Evolutionary conservation across 257 asterid species (phyloP), one percentile per base, ranked within the genome.

Genomic region (Leptodermis oblonga): DNA sequence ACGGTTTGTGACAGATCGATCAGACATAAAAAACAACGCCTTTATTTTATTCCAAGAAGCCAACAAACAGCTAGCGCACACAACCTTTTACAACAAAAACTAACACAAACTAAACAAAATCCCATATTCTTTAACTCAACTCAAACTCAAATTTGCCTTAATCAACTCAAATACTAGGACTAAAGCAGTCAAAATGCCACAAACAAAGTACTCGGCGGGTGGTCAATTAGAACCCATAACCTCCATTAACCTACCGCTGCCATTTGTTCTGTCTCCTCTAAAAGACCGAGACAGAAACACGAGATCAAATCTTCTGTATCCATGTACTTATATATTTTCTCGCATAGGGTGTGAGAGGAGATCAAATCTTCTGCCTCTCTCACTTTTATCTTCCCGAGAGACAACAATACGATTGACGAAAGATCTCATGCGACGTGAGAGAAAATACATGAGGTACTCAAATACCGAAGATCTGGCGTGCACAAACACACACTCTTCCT

Each of bases 281-380:
- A 62, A 78, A 70, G 69, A 74, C 74, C 73, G 7, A n/a, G 76
- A 75, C 74, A 72, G 74, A 74, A 70, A 58, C 61, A 58, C 76
- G n/a, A n/a, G n/a, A n/a, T n/a, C n/a, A n/a, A n/a, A n/a, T n/a
- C n/a, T n/a, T n/a, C n/a, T n/a, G n/a, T n/a, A n/a, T n/a, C n/a
- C n/a, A n/a, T n/a, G n/a, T n/a, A n/a, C n/a, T n/a, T n/a, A n/a
- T n/a, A n/a, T n/a, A n/a, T n/a, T n/a, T n/a, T n/a, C n/a, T n/a
- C n/a, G n/a, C n/a, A n/a, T n/a, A n/a, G n/a, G n/a, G n/a, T n/a
- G n/a, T n/a, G n/a, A n/a, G n/a, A n/a, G n/a, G n/a, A n/a, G n/a
- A n/a, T n/a, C n/a, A n/a, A n/a, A n/a, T n/a, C n/a, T n/a, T n/a
- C n/a, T n/a, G n/a, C n/a, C n/a, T n/a, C n/a, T n/a, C n/a, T n/a